Percentiles rank a stretch among this genome's conserved stretches.
These are phyloP conservation scores for Linum tenue DNA, from an alignment of 345 rosid species.

Conservation along the genomic window DNA sequence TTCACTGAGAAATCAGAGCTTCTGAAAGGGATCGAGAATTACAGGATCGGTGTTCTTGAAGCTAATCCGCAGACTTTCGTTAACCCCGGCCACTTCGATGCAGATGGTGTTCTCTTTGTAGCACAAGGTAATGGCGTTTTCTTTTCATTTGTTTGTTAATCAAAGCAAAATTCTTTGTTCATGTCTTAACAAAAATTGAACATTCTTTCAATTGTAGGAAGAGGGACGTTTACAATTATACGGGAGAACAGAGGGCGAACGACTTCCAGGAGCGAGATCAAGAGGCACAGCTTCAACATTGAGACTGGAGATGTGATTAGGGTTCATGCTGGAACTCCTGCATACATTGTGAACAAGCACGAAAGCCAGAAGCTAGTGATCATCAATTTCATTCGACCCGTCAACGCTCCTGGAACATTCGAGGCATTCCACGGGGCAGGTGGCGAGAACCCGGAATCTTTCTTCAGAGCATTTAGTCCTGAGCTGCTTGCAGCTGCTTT, in stretches of 20 bases:
- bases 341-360: slow-evolving; percentile 13
- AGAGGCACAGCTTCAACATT: slow-evolving; percentile 14
- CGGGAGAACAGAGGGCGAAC: slow-evolving; percentile 6
- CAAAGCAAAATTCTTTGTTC: background rate
- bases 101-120: slow-evolving; percentile 14
- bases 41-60: slow-evolving; percentile 9
- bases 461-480: slow-evolving; percentile 19
- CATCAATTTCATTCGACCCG: slow-evolving; percentile 24
- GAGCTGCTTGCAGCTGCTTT: slow-evolving; percentile 23
- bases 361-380: slow-evolving; percentile 18
- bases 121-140: slow-evolving; percentile 6
- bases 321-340: slow-evolving; percentile 15
- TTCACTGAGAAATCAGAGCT: slow-evolving; percentile 15
- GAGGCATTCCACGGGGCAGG: slow-evolving; percentile 13
- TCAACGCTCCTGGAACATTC: slow-evolving; percentile 30
- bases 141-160: too few relatives aligned
- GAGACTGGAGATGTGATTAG: slow-evolving; percentile 9
- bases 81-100: slow-evolving; percentile 14
- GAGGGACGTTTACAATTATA: slow-evolving; percentile 27
- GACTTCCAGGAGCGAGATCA: background rate
- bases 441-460: slow-evolving; percentile 7
- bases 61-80: slow-evolving; percentile 17
- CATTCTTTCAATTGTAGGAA: slow-evolving; percentile 20
- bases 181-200: background rate
- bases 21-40: slow-evolving; percentile 12